Base-by-base conservation (phyloP, 257 asterid species). In the Nicotiana tabacum region DNA sequence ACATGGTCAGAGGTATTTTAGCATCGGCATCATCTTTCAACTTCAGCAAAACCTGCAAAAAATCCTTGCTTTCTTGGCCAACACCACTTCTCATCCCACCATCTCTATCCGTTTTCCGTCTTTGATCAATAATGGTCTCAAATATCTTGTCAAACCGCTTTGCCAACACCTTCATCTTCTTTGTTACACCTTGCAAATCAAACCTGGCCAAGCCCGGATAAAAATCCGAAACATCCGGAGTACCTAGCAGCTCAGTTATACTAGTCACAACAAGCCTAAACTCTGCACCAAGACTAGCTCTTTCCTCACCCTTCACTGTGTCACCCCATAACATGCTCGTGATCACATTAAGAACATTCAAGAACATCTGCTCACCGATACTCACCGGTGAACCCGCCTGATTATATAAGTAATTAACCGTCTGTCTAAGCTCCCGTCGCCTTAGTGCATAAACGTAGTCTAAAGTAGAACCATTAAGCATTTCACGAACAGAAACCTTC, bases 291-390 rank as follows among this genome's bases (percentile, higher is more conserved):
- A 90, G 78, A 16, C 82, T 88, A 1, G 87, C 89, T 85, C 96
- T 79, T 33, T 92, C 91, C 37, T 78, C 91, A 6, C 91, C 97
- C 87, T 84, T 68, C 53, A 91, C 86, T 6, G 92, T 87, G 2
- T 92, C 95, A 6, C 98, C 98, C 98, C 97, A 94, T 79, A 94
- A 6, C 97, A 94, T 94, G 51, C 87, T 86, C 0, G 97, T 94
- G 15, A 91, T 89, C 90, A 94, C 98, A 48, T 94, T 94, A 89
- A 94, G 35, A 77, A 91, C 88, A 5, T 87, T 90, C 89, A 88
- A 33, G 53, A 94, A 94, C 92, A 89, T 87, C 86, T 90, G 93
- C 82, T 90, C 95, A 0, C 97, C 97, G 0, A 94, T 57, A 65
- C 90, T 85, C 17, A 91, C 94, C 21, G 86, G 82, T 33, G 78